Conservation (phyloP, 1,284 basidiomycete genomes). For the Trametes sp. region DNA sequence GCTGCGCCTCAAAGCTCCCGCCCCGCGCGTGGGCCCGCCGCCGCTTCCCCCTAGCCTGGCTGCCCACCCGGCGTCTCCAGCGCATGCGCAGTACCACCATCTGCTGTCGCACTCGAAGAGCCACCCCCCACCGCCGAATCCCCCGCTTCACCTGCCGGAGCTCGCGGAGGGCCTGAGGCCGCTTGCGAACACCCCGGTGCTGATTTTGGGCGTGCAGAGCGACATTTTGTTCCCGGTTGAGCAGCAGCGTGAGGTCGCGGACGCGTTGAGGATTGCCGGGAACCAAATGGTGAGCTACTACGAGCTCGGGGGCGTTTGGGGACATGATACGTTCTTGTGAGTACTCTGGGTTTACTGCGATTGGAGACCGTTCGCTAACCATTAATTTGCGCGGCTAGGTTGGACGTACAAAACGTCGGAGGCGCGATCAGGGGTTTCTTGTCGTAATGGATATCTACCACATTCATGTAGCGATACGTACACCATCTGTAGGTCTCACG, state of each 20-base stretch:
- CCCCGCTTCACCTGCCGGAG: slow-evolving; percentile 79
- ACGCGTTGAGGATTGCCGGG: slow-evolving; percentile 90
- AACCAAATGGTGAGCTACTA: slow-evolving; percentile 93
- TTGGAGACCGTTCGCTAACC: neutral
- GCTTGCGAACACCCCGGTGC: slow-evolving; percentile 79
- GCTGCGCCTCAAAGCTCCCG: slow-evolving; percentile 58
- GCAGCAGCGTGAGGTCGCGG: slow-evolving; percentile 95
- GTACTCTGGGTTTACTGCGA: slow-evolving; percentile 33
- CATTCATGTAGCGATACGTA: slow-evolving; percentile 7
- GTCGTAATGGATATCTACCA: slow-evolving; percentile 41
- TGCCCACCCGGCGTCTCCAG: slow-evolving; percentile 39
- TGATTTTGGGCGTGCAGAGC: slow-evolving; percentile 95
- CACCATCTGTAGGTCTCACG: slow-evolving; percentile 2
- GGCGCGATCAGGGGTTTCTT: slow-evolving; percentile 84
- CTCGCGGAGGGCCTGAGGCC: slow-evolving; percentile 87
- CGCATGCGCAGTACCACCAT: slow-evolving; percentile 39
- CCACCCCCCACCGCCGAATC: slow-evolving; percentile 72
- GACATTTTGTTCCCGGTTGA: slow-evolving; percentile 98
- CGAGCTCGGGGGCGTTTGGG: slow-evolving; percentile 98
- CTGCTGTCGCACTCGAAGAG: slow-evolving; percentile 69
- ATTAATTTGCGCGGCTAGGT: slow-evolving; percentile 41
- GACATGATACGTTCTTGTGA: slow-evolving; percentile 94
- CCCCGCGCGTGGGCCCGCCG: slow-evolving; percentile 36
- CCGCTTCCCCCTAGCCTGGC: slow-evolving; percentile 37
- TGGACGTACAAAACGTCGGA: slow-evolving; percentile 82